Percentiles rank a stretch among this genome's conserved stretches.
These are phyloP conservation scores for Citrus trifoliata DNA, from an alignment of 345 rosid species.

Conservation along the genomic window DNA sequence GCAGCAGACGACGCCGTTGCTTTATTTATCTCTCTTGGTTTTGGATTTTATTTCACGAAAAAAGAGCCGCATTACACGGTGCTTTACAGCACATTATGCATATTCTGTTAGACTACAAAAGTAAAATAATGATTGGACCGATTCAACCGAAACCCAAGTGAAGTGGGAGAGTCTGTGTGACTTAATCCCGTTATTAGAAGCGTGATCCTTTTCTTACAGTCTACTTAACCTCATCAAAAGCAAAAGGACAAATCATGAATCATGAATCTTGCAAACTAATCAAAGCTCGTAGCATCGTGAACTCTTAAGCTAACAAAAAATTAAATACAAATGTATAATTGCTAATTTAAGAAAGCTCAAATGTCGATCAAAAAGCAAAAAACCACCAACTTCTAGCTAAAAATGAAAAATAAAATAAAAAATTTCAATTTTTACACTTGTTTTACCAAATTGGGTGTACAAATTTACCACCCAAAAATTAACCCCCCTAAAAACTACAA, in stretches of 20 bases:
- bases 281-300: background rate
- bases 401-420: background rate
- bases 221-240: conserved; percentile 14
- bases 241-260: background rate
- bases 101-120: background rate
- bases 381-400: conserved; percentile 3
- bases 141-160: background rate
- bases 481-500: background rate
- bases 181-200: background rate
- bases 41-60: background rate
- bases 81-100: conserved; percentile 21
- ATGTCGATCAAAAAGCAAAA: background rate
- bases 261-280: background rate
- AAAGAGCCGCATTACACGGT: conserved; percentile 11
- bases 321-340: background rate
- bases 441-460: background rate
- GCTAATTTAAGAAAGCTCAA: background rate
- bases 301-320: background rate
- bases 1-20: background rate
- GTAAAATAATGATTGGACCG: conserved; percentile 11
- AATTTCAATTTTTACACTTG: conserved; percentile 30
- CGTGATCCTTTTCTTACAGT: conserved; percentile 29
- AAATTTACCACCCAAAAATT: background rate
- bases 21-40: background rate
- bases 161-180: no score